Percentiles rank a stretch among this genome's conserved stretches.
Conservation (phyloP, 176 grass and related monocot genomes). For the Poa pratensis region DNA sequence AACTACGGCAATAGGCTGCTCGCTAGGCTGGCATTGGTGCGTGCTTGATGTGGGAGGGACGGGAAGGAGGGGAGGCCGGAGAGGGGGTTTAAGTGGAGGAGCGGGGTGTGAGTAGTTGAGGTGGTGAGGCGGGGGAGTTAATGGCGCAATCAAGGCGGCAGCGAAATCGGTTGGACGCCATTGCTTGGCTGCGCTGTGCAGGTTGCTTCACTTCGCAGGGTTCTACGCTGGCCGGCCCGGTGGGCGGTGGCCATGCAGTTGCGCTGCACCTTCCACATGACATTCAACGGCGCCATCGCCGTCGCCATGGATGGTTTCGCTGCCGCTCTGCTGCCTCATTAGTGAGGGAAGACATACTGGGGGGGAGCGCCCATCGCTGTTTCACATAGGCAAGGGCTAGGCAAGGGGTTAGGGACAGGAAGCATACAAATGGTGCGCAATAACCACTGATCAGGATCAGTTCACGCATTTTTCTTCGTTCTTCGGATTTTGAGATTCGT, state of each 20-base stretch:
- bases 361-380: not conserved
- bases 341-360: not conserved
- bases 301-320: not conserved
- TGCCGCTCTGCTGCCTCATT: not conserved
- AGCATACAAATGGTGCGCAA: not conserved
- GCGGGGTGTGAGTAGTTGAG: constrained; percentile 40
- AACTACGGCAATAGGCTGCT: not conserved
- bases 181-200: not conserved
- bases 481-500: not conserved
- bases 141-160: constrained; percentile 50
- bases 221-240: constrained; percentile 11
- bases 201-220: constrained; percentile 19
- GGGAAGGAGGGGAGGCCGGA: constrained; percentile 1
- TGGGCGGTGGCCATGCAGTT: constrained; percentile 28
- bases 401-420: constrained; percentile 6
- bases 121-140: constrained; percentile 23
- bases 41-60: not conserved
- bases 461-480: not conserved
- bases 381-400: not conserved
- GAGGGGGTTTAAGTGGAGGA: constrained; percentile 47
- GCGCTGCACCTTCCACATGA: constrained; percentile 33
- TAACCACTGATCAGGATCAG: not conserved
- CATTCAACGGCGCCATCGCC: constrained; percentile 45
- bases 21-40: constrained; percentile 11
- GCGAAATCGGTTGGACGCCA: constrained; percentile 37